Evolutionary conservation across 352 stramenopile genomes (phyloP).

Genomic region (Globisporangium heterothallicum): DNA sequence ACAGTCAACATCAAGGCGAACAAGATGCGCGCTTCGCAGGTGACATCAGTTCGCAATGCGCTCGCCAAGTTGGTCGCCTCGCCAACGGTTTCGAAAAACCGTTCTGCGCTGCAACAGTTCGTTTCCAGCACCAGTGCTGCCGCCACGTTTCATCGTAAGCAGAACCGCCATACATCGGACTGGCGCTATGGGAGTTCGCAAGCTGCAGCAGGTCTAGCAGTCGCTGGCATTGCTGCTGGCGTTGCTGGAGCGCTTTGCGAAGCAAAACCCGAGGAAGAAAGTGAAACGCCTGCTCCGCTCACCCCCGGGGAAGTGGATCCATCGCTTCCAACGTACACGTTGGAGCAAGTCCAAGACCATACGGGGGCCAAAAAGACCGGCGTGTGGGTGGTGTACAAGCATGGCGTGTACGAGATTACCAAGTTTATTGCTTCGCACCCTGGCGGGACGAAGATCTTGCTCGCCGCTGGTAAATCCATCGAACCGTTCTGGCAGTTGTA

Average conservation of each 20-base stretch:
- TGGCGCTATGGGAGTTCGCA: neutral
- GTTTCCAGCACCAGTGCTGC: neutral
- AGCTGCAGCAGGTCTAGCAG: slow-evolving; percentile 1
- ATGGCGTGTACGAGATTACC: slow-evolving; percentile 96
- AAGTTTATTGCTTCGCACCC: slow-evolving; percentile 94
- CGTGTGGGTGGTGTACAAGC: slow-evolving; percentile 92
- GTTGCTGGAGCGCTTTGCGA: slow-evolving; percentile 15
- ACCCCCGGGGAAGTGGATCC: slow-evolving; percentile 28
- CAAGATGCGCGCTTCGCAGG: slow-evolving; percentile 4
- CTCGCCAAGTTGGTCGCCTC: slow-evolving; percentile 1
- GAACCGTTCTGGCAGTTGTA: slow-evolving; percentile 97
- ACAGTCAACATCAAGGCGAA: neutral
- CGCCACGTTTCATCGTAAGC: neutral
- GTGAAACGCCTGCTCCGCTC: slow-evolving; percentile 1
- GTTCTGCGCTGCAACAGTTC: slow-evolving; percentile 5
- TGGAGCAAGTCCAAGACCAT: slow-evolving; percentile 70
- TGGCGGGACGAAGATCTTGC: slow-evolving; percentile 86
- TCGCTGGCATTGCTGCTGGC: slow-evolving; percentile 1
- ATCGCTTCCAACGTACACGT: slow-evolving; percentile 55
- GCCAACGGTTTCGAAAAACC: neutral
- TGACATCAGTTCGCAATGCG: slow-evolving; percentile 3
- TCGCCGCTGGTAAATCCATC: slow-evolving; percentile 83
- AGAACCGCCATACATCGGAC: neutral
- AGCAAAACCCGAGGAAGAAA: slow-evolving; percentile 5
- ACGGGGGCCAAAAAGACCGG: slow-evolving; percentile 64